Conservation (phyloP, 768 basidiomycete genomes). For the Tylopilus felleus region DNA sequence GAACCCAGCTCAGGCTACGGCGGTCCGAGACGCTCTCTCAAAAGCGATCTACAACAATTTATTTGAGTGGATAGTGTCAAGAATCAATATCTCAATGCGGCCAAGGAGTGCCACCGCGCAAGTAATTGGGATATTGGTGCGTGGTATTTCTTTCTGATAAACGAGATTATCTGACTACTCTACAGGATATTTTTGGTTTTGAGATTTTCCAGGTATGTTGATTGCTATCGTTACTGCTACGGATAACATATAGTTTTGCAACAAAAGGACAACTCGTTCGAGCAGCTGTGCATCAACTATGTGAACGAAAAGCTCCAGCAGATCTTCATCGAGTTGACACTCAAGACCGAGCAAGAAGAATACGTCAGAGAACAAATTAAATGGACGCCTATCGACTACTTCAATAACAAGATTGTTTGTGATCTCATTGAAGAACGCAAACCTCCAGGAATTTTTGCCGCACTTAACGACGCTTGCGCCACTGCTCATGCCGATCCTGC, state of each 20-base stretch:
- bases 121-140: slow-evolving; percentile 87
- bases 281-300: slow-evolving; percentile 99
- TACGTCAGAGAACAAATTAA: slow-evolving; percentile 98
- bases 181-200: slow-evolving; percentile 95
- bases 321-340: slow-evolving; percentile 97
- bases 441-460: slow-evolving; percentile 96
- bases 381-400: slow-evolving; percentile 99
- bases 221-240: not conserved
- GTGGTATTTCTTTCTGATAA: slow-evolving; percentile 17
- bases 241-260: slow-evolving; percentile 1
- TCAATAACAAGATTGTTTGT: slow-evolving; percentile 98
- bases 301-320: slow-evolving; percentile 99
- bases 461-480: slow-evolving; percentile 97
- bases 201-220: slow-evolving; percentile 87
- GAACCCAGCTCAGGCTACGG: slow-evolving; percentile 85
- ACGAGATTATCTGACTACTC: not conserved
- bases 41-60: slow-evolving; percentile 98
- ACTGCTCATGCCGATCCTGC: slow-evolving; percentile 96
- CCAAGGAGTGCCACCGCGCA: slow-evolving; percentile 68
- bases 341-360: slow-evolving; percentile 99
- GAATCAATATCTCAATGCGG: slow-evolving; percentile 96
- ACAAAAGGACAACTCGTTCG: slow-evolving; percentile 88
- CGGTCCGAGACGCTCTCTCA: slow-evolving; percentile 87
- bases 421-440: slow-evolving; percentile 95
- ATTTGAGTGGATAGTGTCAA: slow-evolving; percentile 98